Base-by-base conservation (phyloP, 2,329 filamentous ascomycete species). In the Corinectria fuckeliana region DNA sequence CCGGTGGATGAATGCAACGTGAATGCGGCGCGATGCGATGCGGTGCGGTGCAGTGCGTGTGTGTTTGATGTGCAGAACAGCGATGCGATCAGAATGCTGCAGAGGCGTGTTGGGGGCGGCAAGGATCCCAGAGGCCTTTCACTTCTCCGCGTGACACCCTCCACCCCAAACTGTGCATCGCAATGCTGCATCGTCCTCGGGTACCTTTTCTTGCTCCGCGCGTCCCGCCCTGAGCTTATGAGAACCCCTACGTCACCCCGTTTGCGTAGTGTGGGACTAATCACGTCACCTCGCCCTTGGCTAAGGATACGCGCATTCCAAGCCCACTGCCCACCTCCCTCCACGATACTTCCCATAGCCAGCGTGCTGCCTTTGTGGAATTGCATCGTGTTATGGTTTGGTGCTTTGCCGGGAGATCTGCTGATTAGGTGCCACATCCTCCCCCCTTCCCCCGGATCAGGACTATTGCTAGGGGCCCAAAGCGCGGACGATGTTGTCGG, bases 201-300 rank as follows among this genome's bases (percentile, higher is more conserved):
- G 41, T 34, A 39, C 51, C 48, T 56, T 45, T 47, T 60, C 58
- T 48, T 32, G 14, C 42, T 60, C 58, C 52, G 53, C 48, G 53
- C 50, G 36, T 53, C 58, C 54, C 58, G 49, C 54, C 42, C 48
- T 53, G 53, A 39, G 32, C 20, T 18, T 25, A 26, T 50, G 56
- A 56, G 56, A 68, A 65, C 56, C 58, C 60, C 66, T 69, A 70
- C 68, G 66, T 69, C 68, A 70, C 68, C 58, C 52, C 34, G 28
- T 42, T n/a, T 60, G 36, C 60, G 26, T 14, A 30, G 32, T 25
- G 59, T 47, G 50, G 55, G 59, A 53, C 51, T 39, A 47, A 58
- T 61, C 53, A 44, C 54, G 41, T 58, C 49, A 50, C 44, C 10
- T 50, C 25, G 41, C 20, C n/a, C 39, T 58, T 59, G 28, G 50